These are phyloP conservation scores for Aspergillus cejpii DNA, from an alignment of 2,329 filamentous ascomycete species.

Conservation along the genomic window DNA sequence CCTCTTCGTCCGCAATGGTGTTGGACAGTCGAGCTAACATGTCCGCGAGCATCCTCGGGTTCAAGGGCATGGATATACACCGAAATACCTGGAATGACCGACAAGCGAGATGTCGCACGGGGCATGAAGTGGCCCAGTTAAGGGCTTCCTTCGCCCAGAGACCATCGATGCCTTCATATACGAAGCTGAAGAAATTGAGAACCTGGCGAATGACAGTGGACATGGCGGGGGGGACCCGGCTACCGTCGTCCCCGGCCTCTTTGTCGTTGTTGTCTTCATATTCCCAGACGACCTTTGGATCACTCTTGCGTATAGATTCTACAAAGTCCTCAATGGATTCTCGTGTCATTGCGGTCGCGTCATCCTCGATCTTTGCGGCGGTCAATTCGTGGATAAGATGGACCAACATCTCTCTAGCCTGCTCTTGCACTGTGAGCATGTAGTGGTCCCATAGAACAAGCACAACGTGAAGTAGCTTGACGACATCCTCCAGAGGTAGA, in stretches of 20 bases:
- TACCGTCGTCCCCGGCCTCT: slow-evolving; percentile 62
- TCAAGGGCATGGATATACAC: slow-evolving; percentile 82
- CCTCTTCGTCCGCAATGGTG: slow-evolving; percentile 90
- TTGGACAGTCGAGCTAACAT: slow-evolving; percentile 95
- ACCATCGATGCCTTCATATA: slow-evolving; percentile 79
- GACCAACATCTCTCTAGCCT: slow-evolving; percentile 94
- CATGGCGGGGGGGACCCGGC: slow-evolving; percentile 83
- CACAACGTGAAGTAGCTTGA: slow-evolving; percentile 81
- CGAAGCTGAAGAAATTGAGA: slow-evolving; percentile 74
- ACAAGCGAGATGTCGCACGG: slow-evolving; percentile 88
- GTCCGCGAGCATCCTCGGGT: slow-evolving; percentile 90
- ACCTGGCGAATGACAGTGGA: slow-evolving; percentile 73
- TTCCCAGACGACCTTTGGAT: slow-evolving; percentile 78
- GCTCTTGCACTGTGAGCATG: slow-evolving; percentile 87
- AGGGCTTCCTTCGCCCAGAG: slow-evolving; percentile 86
- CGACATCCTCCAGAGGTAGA: slow-evolving; percentile 69
- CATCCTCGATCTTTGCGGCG: slow-evolving; percentile 69
- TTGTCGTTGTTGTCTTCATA: slow-evolving; percentile 89
- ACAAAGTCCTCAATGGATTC: slow-evolving; percentile 79
- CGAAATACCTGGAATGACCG: slow-evolving; percentile 96
- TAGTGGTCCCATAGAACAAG: slow-evolving; percentile 97
- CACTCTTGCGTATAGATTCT: slow-evolving; percentile 76
- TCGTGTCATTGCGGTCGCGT: slow-evolving; percentile 59
- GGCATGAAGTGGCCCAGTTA: slow-evolving; percentile 94
- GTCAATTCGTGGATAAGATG: slow-evolving; percentile 95